Base-by-base conservation (phyloP, 2,329 filamentous ascomycete genomes). In the Fusarium tanahbumbuense region DNA sequence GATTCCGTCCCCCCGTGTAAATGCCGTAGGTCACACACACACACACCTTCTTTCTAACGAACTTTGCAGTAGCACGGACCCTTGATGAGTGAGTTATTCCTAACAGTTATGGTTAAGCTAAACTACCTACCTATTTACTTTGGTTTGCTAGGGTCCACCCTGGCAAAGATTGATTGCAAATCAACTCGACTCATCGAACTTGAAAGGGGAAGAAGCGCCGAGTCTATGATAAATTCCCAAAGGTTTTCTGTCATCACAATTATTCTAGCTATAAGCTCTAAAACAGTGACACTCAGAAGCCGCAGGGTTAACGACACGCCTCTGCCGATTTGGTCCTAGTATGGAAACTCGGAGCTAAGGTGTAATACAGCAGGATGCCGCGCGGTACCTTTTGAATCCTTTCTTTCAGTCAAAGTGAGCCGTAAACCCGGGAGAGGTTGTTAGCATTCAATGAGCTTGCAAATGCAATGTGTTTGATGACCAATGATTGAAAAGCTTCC, bases 381-480 rank as follows among this genome's bases (percentile, higher is more conserved):
- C 30, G 16, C 34, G 34, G 34, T 37, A 37, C 34, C 34, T 37
- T 37, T n/a, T 37, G 18, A 37, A 37, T n/a, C 10, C 18, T 37
- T 37, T n/a, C 34, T 11, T 37, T 37, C 18, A 37, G 11, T 37
- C 34, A 37, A 10, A 37, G 60, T 68, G 50, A 71, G 64, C 70
- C 72, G 72, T 73, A 75, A 74, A 72, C 72, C 72, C 72, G 72
- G 72, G 46, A 68, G 56, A 56, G 41, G 56, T 49, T 41, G 22
- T 28, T 42, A 44, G 42, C 45, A 44, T 47, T 45, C 27, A 27
- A 13, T 22, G 18, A 49, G 34, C 34, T 54, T 41, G 41, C 23
- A 41, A 52, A 52, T 52, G 49, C 25, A 22, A 56, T 55, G 55
- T 65, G 42, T 41, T 27, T 49, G 55, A 49, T 66, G 55, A 61